phyloP scores from a whole-genome alignment of 306 rosid genomes.

The Rosa chinensis region DNA sequence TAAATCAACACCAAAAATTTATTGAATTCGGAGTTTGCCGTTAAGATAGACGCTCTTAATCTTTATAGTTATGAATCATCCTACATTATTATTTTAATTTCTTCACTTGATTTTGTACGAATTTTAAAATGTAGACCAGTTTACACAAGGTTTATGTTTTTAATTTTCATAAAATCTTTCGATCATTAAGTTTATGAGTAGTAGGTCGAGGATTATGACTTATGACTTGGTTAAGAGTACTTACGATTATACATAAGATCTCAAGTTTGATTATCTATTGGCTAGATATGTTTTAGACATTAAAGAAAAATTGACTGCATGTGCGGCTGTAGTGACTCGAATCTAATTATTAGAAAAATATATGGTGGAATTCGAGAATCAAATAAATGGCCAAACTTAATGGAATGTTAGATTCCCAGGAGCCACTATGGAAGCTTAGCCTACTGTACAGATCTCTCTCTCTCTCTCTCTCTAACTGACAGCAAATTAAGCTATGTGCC shows the following conservation, averaged over 20 bases:
- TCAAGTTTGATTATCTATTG: constrained; percentile 14
- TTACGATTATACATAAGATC: not conserved
- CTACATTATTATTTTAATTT: no score
- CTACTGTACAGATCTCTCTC: not conserved
- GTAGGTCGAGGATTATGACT: not conserved
- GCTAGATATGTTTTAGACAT: not conserved
- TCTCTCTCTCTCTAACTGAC: constrained; percentile 21
- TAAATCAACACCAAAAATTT: not conserved
- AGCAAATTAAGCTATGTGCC: constrained; percentile 26
- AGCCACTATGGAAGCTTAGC: constrained; percentile 27
- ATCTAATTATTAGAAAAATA: constrained; percentile 15
- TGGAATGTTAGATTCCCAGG: constrained; percentile 59
- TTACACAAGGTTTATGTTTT: not conserved
- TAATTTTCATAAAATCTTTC: not conserved
- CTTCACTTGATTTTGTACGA: not conserved
- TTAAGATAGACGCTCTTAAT: not conserved
- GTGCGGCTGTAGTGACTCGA: not conserved
- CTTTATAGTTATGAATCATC: no score
- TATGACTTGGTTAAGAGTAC: not conserved
- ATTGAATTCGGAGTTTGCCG: not conserved
- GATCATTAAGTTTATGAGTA: not conserved
- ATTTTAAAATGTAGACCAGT: not conserved
- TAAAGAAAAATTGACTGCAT: not conserved
- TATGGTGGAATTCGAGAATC: constrained; percentile 39
- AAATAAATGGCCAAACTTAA: constrained; percentile 31